phyloP scores from a whole-genome alignment of 164 flowering plant species.

The Sextonia rubra region DNA sequence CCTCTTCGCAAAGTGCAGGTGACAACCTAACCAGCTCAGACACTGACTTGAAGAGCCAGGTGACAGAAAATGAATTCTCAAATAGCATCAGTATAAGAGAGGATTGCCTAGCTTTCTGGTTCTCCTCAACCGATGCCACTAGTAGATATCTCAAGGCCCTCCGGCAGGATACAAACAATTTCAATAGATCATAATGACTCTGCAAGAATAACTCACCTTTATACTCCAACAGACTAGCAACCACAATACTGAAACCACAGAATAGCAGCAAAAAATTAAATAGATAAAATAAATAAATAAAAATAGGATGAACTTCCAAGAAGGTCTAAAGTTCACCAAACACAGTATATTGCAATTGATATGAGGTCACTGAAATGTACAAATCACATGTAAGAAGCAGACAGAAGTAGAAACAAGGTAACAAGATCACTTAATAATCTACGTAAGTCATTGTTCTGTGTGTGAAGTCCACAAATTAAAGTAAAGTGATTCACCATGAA shows the following conservation, averaged over 20 bases:
- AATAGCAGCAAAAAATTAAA: neutral
- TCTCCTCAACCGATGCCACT: slow-evolving; percentile 41
- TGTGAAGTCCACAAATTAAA: no score
- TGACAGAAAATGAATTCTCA: slow-evolving; percentile 30
- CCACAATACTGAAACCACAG: slow-evolving; percentile 48
- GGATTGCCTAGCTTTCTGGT: slow-evolving; percentile 26
- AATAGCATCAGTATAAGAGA: slow-evolving; percentile 21
- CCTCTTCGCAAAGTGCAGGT: slow-evolving; percentile 27
- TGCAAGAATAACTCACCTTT: slow-evolving; percentile 11
- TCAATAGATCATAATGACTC: slow-evolving; percentile 32
- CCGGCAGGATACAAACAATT: slow-evolving; percentile 63
- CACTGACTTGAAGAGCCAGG: slow-evolving; percentile 71
- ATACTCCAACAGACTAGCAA: slow-evolving; percentile 36
- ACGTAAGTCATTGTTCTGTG: no score
- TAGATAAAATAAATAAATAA: neutral
- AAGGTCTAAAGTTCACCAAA: neutral
- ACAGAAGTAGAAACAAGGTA: no score
- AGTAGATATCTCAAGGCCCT: slow-evolving; percentile 53
- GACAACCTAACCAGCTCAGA: slow-evolving; percentile 33
- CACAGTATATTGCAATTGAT: neutral
- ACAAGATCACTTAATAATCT: no score
- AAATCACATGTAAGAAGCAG: neutral
- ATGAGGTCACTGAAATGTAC: neutral
- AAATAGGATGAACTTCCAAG: neutral
- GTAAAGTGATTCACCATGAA: no score